These are phyloP conservation scores for Helicostylum pulchrum DNA, from an alignment of 192 early-diverging fungal species.

Conservation along the genomic window DNA sequence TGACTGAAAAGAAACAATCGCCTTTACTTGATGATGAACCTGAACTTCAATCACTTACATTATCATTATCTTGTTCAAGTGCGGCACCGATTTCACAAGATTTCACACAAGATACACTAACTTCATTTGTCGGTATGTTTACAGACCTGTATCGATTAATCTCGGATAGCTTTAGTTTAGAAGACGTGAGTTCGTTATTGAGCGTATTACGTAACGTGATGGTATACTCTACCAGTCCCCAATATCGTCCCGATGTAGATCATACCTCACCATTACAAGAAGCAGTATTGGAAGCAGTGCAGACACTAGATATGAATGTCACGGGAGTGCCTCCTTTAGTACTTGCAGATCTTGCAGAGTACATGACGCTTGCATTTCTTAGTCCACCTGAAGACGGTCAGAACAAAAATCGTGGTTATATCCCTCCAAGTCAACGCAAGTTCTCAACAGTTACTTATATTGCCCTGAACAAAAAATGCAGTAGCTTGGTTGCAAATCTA, in stretches of 20 bases:
- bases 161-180: conserved; percentile 43
- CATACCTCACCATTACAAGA: conserved; percentile 64
- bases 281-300: conserved; percentile 60
- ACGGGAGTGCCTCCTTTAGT: conserved; percentile 26
- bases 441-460: conserved; percentile 65
- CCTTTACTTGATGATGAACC: not conserved
- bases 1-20: not conserved
- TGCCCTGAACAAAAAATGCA: conserved; percentile 64
- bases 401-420: conserved; percentile 9
- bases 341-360: conserved; percentile 41
- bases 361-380: conserved; percentile 42
- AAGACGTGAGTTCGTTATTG: conserved; percentile 52
- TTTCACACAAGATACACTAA: conserved; percentile 75
- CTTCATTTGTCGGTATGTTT: conserved; percentile 59
- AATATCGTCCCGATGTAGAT: conserved; percentile 57
- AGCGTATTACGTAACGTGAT: conserved; percentile 52
- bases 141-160: conserved; percentile 61
- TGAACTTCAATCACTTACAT: conserved; percentile 28
- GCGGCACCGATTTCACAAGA: conserved; percentile 29
- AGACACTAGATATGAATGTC: conserved; percentile 32
- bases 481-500: conserved; percentile 49
- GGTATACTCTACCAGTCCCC: conserved; percentile 60
- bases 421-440: conserved; percentile 29
- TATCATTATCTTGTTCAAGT: conserved; percentile 21
- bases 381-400: conserved; percentile 27